A percentile compares a stretch with the other conserved stretches of the same genome.
phyloP scores from a whole-genome alignment of 176 grass and related monocot genomes.

The Triticum aestivum region IWGSC_CS_RefSeq_v2.1 NC_057812.1:110562790-110563289 shows the following conservation, averaged over 20 bases:
- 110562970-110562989: neutral
- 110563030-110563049: neutral
- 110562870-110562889: constrained; percentile 4
- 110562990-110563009: neutral
- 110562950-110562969: constrained; percentile 27
- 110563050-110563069: neutral
- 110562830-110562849: constrained; percentile 1
- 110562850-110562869: constrained; percentile 17
- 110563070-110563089: neutral
- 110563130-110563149: too few species aligned
- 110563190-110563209: too few species aligned
- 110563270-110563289: too few species aligned
- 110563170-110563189: too few species aligned
- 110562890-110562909: constrained; percentile 29
- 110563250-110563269: too few species aligned
- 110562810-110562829: neutral
- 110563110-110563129: too few species aligned
- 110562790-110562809: neutral
- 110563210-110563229: too few species aligned
- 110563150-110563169: too few species aligned
- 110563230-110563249: too few species aligned
- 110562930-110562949: neutral
- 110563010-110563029: neutral
- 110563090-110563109: too few species aligned
- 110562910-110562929: constrained; percentile 33